A percentile compares a stretch with the other conserved stretches of the same genome.
phyloP scores from a whole-genome alignment of 345 rosid genomes.

The Murraya paniculata region DNA sequence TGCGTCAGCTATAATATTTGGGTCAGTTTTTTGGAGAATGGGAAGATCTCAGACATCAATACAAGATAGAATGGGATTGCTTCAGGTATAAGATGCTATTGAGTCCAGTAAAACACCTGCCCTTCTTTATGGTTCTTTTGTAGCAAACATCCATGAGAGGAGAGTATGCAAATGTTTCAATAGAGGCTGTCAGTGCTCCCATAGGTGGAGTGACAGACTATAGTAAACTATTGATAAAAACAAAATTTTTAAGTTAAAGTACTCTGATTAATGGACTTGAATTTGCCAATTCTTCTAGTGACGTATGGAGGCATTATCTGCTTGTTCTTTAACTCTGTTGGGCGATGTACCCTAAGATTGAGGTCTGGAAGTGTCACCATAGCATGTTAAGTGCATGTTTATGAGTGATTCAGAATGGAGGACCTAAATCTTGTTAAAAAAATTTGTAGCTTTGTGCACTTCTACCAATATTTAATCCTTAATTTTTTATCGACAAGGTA shows the following conservation, averaged over 20 bases:
- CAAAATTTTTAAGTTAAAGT: not conserved
- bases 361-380: not conserved
- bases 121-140: constrained; percentile 5
- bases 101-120: constrained; percentile 13
- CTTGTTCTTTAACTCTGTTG: constrained; percentile 5
- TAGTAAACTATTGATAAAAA: not conserved
- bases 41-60: constrained; percentile 93
- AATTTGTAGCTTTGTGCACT: not conserved
- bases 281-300: not conserved
- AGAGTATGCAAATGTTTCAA: not conserved
- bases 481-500: not conserved
- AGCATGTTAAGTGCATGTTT: not conserved
- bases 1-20: constrained; percentile 97
- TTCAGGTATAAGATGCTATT: constrained; percentile 56
- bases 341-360: not conserved
- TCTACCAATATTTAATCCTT: not conserved
- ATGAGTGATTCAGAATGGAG: not conserved
- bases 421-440: not conserved
- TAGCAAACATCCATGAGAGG: not conserved
- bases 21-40: constrained; percentile 98
- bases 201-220: not conserved
- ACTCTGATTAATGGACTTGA: not conserved
- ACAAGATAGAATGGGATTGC: constrained; percentile 97
- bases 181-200: not conserved
- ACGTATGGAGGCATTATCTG: not conserved